These are phyloP conservation scores for Talinum fruticosum DNA, from an alignment of 148 eudicot genomes.

Conservation along the genomic window DNA sequence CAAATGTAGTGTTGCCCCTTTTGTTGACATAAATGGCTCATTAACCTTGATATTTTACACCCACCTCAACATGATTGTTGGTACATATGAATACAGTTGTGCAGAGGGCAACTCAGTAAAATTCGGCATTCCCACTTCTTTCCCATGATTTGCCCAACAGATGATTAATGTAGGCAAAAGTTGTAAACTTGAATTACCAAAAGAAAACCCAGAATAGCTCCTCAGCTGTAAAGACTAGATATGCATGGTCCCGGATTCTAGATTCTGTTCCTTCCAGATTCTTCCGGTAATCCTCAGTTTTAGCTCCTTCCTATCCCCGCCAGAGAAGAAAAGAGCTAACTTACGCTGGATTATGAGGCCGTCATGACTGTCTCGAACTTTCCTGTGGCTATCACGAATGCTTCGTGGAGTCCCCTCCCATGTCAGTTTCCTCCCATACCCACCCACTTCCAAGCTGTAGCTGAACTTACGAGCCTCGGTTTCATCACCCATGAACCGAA, in stretches of 20 bases:
- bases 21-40: not conserved
- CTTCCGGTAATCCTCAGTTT: conserved; percentile 42
- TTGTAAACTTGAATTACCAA: not conserved
- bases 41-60: not conserved
- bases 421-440: conserved; percentile 33
- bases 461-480: conserved; percentile 32
- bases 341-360: conserved; percentile 34
- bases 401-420: conserved; percentile 45
- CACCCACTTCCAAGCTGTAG: conserved; percentile 40
- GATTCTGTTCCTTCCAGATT: conserved; percentile 36
- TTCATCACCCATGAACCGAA: conserved; percentile 45
- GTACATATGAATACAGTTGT: not conserved
- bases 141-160: conserved; percentile 8
- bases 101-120: not conserved
- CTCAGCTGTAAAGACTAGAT: conserved; percentile 18
- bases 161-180: not conserved
- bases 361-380: conserved; percentile 41
- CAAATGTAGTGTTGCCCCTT: conserved; percentile 6
- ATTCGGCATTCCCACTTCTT: not conserved
- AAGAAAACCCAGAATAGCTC: not conserved
- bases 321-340: conserved; percentile 37
- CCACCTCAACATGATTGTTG: not conserved
- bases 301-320: conserved; percentile 36
- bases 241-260: conserved; percentile 30
- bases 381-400: conserved; percentile 38